These are phyloP conservation scores for Arthrinium puccinioides DNA, from an alignment of 2,329 filamentous ascomycete genomes.

Conservation along the genomic window DNA sequence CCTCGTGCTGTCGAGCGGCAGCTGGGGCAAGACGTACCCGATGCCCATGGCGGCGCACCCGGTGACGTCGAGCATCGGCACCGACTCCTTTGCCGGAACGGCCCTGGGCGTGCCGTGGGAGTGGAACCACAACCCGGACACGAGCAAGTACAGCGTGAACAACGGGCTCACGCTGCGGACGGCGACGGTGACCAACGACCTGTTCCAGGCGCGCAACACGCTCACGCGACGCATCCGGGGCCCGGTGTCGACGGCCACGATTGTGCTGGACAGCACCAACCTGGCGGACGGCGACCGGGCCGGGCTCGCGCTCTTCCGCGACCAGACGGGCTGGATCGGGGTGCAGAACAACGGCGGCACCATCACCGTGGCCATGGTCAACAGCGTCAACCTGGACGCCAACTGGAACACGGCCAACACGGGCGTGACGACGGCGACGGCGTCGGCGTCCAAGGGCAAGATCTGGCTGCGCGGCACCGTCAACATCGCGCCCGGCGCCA, in stretches of 20 bases:
- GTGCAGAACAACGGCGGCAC: slow-evolving; percentile 29
- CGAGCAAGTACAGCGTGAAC: slow-evolving; percentile 32
- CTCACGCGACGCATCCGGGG: slow-evolving; percentile 39
- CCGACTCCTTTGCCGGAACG: slow-evolving; percentile 36
- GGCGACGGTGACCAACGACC: slow-evolving; percentile 43
- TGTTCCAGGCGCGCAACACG: slow-evolving; percentile 40
- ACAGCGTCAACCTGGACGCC: slow-evolving; percentile 30
- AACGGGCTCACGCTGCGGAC: slow-evolving; percentile 39
- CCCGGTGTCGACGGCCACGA: slow-evolving; percentile 38
- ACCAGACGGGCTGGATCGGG: slow-evolving; percentile 45
- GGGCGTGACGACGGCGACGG: slow-evolving; percentile 20
- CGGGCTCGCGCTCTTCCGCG: slow-evolving; percentile 46
- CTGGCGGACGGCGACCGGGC: slow-evolving; percentile 45
- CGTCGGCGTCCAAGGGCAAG: slow-evolving; percentile 21
- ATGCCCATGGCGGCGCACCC: slow-evolving; percentile 23
- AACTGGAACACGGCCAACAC: slow-evolving; percentile 19
- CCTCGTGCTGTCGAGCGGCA: slow-evolving; percentile 31
- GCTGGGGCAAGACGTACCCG: slow-evolving; percentile 40
- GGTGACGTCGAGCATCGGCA: slow-evolving; percentile 24
- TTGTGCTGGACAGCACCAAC: slow-evolving; percentile 37
- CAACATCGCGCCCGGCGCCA: slow-evolving; percentile 24
- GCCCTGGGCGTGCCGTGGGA: slow-evolving; percentile 42
- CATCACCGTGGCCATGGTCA: slow-evolving; percentile 24
- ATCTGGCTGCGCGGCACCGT: slow-evolving; percentile 30
- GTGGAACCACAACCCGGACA: slow-evolving; percentile 57